Evolutionary conservation across 495 filamentous ascomycete species (phyloP), one percentile per base, ranked within the genome.

Genomic region (Xylaria curta): DNA sequence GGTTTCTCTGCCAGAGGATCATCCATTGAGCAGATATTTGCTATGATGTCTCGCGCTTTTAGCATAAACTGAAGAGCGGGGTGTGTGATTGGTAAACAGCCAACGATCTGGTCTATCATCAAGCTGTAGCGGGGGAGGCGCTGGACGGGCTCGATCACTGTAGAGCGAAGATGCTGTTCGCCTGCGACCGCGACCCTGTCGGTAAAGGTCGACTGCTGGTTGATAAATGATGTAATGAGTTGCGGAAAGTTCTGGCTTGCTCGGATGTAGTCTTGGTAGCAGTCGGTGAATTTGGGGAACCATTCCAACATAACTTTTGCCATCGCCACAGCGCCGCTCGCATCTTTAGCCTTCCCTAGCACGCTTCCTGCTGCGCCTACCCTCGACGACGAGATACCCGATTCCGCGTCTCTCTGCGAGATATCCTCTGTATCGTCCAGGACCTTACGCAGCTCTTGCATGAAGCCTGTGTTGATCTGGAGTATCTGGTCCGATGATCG

Each of bases 111-210:
- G 82, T 98, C 97, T 73, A 99, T 97, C 74, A 98, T 90, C 9
- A 99, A 84, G 77, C 92, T 97, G 80, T 99, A 99, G 7, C 96
- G 92, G 49, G 96, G 96, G 64, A 99, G 86, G 31, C 96, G 87
- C 79, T 99, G 96, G 10, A 99, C 94, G 0, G 96, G 96, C 81
- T 99, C 96, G 81, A 98, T 98, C 54, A 98, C 85, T 64, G 95
- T 85, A n/a, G 95, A 97, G 49, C 94, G 93, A 40, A 99, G 85
- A 68, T 89, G 86, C 76, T 99, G 97, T 78, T 99, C 96, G 49
- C 96, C 97, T 12, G 91, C 92, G 67, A 95, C 89, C 51, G 93
- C 90, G 1, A 98, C 87, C 68, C 91, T 82, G 76, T 90, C 89
- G 0, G 91, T 91, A 76, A 97, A 94, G 74, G 91, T 94, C 3